Evolutionary conservation across 1,139 yeast genomes (phyloP).

Genomic region (Yamadazyma atlantica): DNA sequence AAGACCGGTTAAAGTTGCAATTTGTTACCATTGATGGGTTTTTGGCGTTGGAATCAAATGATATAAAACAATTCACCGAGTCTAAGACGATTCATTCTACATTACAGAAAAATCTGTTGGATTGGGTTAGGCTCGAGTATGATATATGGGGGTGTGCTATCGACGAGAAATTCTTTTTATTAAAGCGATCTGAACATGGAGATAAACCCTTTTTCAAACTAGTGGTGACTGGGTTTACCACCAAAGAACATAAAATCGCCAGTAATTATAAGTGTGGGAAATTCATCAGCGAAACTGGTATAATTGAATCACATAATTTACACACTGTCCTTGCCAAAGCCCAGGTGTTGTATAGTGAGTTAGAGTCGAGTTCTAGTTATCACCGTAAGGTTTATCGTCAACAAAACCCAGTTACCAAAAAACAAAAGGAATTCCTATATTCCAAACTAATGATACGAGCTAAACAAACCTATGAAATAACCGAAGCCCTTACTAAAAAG

Average conservation of each 20-base stretch:
- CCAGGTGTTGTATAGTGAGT: slow-evolving; percentile 8
- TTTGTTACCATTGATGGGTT: slow-evolving; percentile 36
- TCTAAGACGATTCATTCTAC: slow-evolving; percentile 14
- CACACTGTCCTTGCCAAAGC: slow-evolving; percentile 22
- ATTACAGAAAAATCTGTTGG: slow-evolving; percentile 15
- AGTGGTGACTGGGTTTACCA: slow-evolving; percentile 16
- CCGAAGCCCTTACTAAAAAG: slow-evolving; percentile 15
- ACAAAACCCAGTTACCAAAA: slow-evolving; percentile 11
- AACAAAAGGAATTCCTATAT: slow-evolving; percentile 19
- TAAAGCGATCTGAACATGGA: slow-evolving; percentile 13
- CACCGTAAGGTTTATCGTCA: neutral
- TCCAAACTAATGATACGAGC: slow-evolving; percentile 18
- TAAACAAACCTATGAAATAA: slow-evolving; percentile 17
- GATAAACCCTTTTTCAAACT: slow-evolving; percentile 17
- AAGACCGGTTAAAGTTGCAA: slow-evolving; percentile 17
- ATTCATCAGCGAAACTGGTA: slow-evolving; percentile 4
- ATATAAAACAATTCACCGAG: slow-evolving; percentile 13
- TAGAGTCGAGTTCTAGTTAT: neutral
- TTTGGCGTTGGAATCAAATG: slow-evolving; percentile 20
- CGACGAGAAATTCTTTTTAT: slow-evolving; percentile 17
- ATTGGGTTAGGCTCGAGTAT: slow-evolving; percentile 33
- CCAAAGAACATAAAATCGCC: slow-evolving; percentile 13
- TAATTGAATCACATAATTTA: slow-evolving; percentile 17
- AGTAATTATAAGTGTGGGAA: slow-evolving; percentile 15
- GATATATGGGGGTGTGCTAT: slow-evolving; percentile 33